Base-by-base conservation (phyloP, 495 filamentous ascomycete species). In the Friedmanniomyces simplex region DNA sequence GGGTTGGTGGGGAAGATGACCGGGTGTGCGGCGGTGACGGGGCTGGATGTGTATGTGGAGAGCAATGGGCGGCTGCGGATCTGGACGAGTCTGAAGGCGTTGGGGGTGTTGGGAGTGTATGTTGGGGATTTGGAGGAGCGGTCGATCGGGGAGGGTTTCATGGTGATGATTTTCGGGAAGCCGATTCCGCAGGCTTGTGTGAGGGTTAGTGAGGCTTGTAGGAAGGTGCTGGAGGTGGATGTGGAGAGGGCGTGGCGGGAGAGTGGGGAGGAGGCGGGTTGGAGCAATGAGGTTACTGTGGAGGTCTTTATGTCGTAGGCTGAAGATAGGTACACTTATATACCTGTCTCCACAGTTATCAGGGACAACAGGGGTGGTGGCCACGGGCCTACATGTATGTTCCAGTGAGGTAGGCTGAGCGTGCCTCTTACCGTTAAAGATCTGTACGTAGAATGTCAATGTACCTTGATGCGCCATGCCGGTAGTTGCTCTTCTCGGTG, bases 1-100 rank as follows among this genome's bases (percentile, higher is more conserved):
- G 93, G 93, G 11, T 72, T 98, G 2, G 60, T 96, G 22, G 87
- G 79, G 16, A 95, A 95, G 68, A 94, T 97, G 84, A 89, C 89
- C 1, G 93, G 89, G 8, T 82, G 83, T 1, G 90, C 87, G 0
- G 93, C 89, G 0, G 74, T 96, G 14, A 64, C 85, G 1, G 72
- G 68, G 10, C 82, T 74, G 13, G 74, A 77, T n/a, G 76, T 82
- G 14, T 75, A 73, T 24, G 63, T 82, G 8, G 71, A 78, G 11
- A 72, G 79, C 25, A 83, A 79, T 43, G 82, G 86, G 2, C 68
- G 73, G 39, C 68, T 95, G 26, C 70, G 81, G 16, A 69, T 90
- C 18, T 79, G 81, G 59, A 77, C 82, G 7, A 76, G 73, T 41
- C 60, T 96, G 41, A 98, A 95, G 68, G 91, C 87, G 0, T 68